phyloP scores from a whole-genome alignment of 106 monocot genomes.

The Apostasia shenzhenica region DNA sequence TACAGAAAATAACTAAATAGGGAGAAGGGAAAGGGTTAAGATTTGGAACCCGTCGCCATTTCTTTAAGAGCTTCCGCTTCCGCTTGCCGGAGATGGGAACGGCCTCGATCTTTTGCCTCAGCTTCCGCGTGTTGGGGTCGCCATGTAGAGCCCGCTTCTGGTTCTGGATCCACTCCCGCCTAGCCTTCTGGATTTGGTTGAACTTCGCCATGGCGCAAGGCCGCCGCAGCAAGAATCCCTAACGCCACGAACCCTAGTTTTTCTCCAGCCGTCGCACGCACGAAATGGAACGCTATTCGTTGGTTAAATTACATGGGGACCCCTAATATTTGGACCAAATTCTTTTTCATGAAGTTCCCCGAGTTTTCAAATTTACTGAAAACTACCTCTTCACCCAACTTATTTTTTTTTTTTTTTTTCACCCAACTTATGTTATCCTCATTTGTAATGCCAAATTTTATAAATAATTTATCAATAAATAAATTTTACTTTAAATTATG shows the following conservation, averaged over 20 bases:
- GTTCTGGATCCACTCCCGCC: conserved; percentile 43
- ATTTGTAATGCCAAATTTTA: too few relatives aligned
- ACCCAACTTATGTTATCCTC: too few relatives aligned
- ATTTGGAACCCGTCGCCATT: conserved; percentile 49
- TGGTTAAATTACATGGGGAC: too few relatives aligned
- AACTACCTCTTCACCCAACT: too few relatives aligned
- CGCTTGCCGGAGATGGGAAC: conserved; percentile 80
- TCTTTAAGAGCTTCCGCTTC: conserved; percentile 75
- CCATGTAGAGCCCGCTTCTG: conserved; percentile 55
- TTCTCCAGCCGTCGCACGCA: neutral
- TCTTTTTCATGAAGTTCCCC: too few relatives aligned
- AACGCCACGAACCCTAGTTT: conserved; percentile 12
- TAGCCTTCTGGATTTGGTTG: conserved; percentile 52
- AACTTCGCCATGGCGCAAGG: conserved; percentile 41
- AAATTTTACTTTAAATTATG: too few relatives aligned
- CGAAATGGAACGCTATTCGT: too few relatives aligned
- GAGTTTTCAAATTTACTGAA: too few relatives aligned
- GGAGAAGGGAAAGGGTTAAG: neutral
- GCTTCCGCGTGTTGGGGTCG: conserved; percentile 49
- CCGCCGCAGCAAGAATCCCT: neutral
- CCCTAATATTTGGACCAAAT: too few relatives aligned
- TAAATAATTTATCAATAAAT: too few relatives aligned
- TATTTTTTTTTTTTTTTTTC: too few relatives aligned
- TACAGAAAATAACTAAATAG: neutral
- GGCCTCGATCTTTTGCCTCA: conserved; percentile 40